A percentile compares a stretch with the other conserved stretches of the same genome.
phyloP scores from a whole-genome alignment of 2,329 filamentous ascomycete species.

The Colletotrichum karsti region DNA sequence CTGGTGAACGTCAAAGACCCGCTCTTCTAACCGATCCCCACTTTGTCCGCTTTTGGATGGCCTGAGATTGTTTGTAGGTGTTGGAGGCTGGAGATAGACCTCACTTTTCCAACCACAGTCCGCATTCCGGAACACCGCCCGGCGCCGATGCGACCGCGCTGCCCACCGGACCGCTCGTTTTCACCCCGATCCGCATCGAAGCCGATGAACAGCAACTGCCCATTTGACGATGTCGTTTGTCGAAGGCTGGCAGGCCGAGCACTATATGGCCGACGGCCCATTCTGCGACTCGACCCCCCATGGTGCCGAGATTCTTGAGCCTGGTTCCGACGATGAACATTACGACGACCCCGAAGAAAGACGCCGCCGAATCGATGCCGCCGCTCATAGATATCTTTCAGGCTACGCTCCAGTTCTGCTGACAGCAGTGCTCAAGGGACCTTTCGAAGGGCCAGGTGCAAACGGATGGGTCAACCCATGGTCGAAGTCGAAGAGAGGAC shows the following conservation, averaged over 20 bases:
- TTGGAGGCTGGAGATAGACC: neutral
- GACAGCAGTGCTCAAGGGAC: constrained; percentile 69
- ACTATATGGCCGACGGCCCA: constrained; percentile 35
- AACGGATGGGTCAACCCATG: constrained; percentile 63
- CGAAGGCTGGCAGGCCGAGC: constrained; percentile 14
- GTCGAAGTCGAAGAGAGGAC: constrained; percentile 43
- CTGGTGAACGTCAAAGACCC: constrained; percentile 27
- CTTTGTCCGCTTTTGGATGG: constrained; percentile 1
- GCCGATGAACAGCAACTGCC: neutral
- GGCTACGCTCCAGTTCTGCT: constrained; percentile 65
- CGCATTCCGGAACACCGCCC: neutral
- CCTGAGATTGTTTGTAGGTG: constrained; percentile 6
- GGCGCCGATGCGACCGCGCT: constrained; percentile 21
- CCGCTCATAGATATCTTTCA: constrained; percentile 65
- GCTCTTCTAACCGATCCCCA: neutral
- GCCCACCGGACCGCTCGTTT: neutral
- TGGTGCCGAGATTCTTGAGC: constrained; percentile 58
- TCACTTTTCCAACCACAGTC: constrained; percentile 9
- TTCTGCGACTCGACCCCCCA: constrained; percentile 53
- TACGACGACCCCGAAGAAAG: constrained; percentile 56
- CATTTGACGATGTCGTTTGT: neutral
- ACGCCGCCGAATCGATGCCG: constrained; percentile 64
- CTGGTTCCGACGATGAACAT: constrained; percentile 66
- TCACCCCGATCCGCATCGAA: neutral
- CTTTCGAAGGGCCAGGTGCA: constrained; percentile 54